These are phyloP conservation scores for Pseudopyrenochaeta lycopersici DNA, from an alignment of 2,329 filamentous ascomycete species.

Conservation along the genomic window DNA sequence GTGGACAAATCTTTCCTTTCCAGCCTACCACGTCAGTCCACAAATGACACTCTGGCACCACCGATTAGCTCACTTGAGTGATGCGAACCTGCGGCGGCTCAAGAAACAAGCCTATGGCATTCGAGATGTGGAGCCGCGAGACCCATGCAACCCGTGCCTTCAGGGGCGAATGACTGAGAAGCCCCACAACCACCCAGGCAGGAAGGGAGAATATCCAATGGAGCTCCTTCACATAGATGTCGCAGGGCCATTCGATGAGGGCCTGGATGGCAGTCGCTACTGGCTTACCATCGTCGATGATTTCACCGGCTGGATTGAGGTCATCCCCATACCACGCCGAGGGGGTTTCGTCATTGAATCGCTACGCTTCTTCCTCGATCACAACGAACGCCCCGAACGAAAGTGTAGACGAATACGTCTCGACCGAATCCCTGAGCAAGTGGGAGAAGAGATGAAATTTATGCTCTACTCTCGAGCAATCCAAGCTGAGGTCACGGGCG, in stretches of 20 bases:
- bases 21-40: slow-evolving; percentile 9
- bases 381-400: slow-evolving; percentile 12
- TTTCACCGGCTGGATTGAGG: slow-evolving; percentile 9
- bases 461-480: too few relatives aligned
- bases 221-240: slow-evolving; percentile 20
- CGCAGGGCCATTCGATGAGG: slow-evolving; percentile 16
- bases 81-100: slow-evolving; percentile 9
- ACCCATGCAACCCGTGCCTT: slow-evolving; percentile 12
- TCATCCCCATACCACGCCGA: slow-evolving; percentile 7
- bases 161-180: slow-evolving; percentile 11
- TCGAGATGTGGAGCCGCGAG: slow-evolving; percentile 11
- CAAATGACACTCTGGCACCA: slow-evolving; percentile 7
- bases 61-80: slow-evolving; percentile 9
- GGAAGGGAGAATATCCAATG: slow-evolving; percentile 18
- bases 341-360: not conserved
- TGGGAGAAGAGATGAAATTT: too few relatives aligned
- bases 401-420: slow-evolving; percentile 8
- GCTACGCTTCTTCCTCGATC: slow-evolving; percentile 6
- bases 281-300: slow-evolving; percentile 21
- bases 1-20: not conserved
- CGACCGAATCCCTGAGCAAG: not conserved
- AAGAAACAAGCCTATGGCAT: slow-evolving; percentile 14
- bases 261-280: slow-evolving; percentile 15
- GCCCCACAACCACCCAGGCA: not conserved
- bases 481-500: too few relatives aligned